Evolutionary conservation across 2,329 filamentous ascomycete genomes (phyloP), one percentile per base, ranked within the genome.

Genomic region (Xylariaceae sp.): DNA sequence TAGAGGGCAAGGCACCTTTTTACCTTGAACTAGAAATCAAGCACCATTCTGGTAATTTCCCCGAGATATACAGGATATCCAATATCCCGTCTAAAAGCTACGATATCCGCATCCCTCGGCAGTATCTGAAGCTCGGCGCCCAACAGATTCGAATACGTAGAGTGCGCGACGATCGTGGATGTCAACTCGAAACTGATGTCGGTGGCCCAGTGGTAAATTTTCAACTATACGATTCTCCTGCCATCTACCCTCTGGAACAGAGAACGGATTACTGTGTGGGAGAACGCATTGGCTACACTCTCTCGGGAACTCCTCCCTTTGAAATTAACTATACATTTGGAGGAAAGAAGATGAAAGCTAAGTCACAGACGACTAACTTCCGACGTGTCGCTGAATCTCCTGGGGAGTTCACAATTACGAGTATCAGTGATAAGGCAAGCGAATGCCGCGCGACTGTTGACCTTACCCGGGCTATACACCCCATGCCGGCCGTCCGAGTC

Each of bases 321-420:
- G 91, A 94, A 40, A 89, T 99, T 40, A 89, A 88, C 73, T 99
- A 99, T 77, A 90, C 86, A 9, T 99, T 99, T 76, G 87, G 93
- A 65, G 89, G 88, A 53, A 83, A 84, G 37, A 80, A 86, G 53
- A 88, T 90, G 76, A 94, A 91, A 72, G 95, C 94, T 51, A 88
- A 89, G 63, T 88, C 90, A 11, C 78, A 84, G 33, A 89, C 87
- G 21, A 96, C 91, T 16, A 93, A 85, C 62, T 99, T 99, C 83
- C 89, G 91, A 58, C 92, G 96, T 65, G 89, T 99, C 56, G 94
- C 95, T 16, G 94, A 98, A 76, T 88, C 90, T 58, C 90, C 95
- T 0, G 96, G 95, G 47, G 86, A 88, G 47, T 98, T 99, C 71
- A 87, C 84, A 60, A 93, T 99, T 70, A 96, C 89, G 2, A 89